These are phyloP conservation scores for Carex myosuroides DNA, from an alignment of 176 grass and related monocot species.

Conservation along the genomic window DNA sequence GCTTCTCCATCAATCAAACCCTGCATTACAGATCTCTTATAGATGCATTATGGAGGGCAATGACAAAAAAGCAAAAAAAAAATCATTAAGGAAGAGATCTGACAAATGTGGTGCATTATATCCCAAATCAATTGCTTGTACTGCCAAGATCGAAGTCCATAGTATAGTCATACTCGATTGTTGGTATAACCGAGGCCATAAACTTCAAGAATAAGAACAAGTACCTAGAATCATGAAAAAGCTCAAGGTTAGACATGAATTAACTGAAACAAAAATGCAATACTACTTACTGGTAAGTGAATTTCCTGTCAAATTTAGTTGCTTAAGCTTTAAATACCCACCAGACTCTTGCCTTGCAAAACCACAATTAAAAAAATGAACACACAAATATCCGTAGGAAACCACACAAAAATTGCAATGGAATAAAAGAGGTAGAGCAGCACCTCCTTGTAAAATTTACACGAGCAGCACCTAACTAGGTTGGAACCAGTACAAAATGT, in stretches of 20 bases:
- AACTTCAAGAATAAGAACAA: constrained; percentile 99
- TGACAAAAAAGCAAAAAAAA: not conserved
- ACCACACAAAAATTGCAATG: not conserved
- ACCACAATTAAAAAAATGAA: not conserved
- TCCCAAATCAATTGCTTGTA: constrained; percentile 42
- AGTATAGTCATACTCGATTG: constrained; percentile 95
- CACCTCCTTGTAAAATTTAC: not conserved
- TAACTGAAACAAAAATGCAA: not conserved
- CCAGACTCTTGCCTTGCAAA: not conserved
- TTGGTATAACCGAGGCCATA: constrained; percentile 87
- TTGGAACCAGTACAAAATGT: not conserved
- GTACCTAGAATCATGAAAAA: constrained; percentile 39
- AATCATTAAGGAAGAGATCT: constrained; percentile 2
- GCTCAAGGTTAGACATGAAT: not conserved
- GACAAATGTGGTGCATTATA: not conserved
- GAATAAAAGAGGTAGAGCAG: not conserved
- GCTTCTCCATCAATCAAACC: not conserved
- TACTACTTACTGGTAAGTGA: not conserved
- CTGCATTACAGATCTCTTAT: not conserved
- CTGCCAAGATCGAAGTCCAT: constrained; percentile 92
- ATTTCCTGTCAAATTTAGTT: not conserved
- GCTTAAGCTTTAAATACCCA: not conserved
- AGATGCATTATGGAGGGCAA: not conserved
- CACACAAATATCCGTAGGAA: not conserved
- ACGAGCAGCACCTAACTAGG: not conserved